A percentile compares a stretch with the other conserved stretches of the same genome.
phyloP scores from a whole-genome alignment of 257 asterid genomes.

The Solanum medicagineum region DNA sequence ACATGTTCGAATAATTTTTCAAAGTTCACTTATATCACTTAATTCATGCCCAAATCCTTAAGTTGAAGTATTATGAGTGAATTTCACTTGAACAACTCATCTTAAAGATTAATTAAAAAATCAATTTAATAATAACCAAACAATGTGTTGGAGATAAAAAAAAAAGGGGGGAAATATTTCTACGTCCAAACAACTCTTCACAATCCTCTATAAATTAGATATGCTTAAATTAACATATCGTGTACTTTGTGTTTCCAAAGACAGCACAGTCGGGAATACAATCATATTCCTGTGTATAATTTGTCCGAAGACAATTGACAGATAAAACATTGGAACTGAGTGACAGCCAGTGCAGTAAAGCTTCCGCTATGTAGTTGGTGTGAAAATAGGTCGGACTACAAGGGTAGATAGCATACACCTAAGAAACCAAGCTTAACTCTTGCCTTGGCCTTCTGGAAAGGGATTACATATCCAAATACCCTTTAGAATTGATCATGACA shows the following conservation, averaged over 20 bases:
- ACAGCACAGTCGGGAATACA: background rate
- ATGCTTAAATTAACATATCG: background rate
- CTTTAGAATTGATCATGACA: slow-evolving; percentile 25
- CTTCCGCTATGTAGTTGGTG: background rate
- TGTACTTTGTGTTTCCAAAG: background rate
- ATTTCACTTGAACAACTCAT: background rate
- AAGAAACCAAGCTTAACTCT: background rate
- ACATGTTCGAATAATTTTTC: background rate
- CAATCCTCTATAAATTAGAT: background rate
- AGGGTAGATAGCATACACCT: background rate
- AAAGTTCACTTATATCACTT: background rate
- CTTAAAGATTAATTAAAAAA: background rate
- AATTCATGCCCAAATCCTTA: background rate
- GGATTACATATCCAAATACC: background rate
- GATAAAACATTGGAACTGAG: background rate
- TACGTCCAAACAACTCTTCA: background rate
- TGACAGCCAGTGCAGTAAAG: background rate
- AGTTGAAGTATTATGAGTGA: background rate
- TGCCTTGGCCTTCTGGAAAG: background rate
- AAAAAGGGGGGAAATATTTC: background rate
- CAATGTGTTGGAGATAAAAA: background rate
- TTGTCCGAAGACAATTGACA: background rate
- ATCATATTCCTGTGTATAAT: background rate
- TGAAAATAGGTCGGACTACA: background rate
- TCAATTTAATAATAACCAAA: too few species aligned